Evolutionary conservation across 176 grass and related monocot species (phyloP).

Genomic region (Secale cereale): DNA sequence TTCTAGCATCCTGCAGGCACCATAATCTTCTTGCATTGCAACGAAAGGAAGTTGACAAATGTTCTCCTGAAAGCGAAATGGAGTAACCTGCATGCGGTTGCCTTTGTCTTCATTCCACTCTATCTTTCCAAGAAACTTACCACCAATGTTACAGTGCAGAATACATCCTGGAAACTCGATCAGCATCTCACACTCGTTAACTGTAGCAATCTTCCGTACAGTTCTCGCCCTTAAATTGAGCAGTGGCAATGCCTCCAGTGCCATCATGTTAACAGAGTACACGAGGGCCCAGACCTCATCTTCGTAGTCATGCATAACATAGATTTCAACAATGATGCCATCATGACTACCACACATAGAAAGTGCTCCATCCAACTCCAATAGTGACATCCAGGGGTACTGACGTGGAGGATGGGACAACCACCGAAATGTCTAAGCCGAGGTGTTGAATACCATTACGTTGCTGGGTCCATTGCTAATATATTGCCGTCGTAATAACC

Average conservation of each 20-base stretch:
- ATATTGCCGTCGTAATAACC: background rate
- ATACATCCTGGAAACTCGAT: background rate
- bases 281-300: background rate
- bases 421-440: background rate
- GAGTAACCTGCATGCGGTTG: background rate
- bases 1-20: background rate
- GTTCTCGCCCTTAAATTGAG: background rate
- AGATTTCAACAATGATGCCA: background rate
- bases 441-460: background rate
- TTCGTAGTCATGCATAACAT: background rate
- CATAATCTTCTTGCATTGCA: background rate
- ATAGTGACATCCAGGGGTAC: background rate
- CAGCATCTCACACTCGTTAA: background rate
- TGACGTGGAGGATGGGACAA: background rate
- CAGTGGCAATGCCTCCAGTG: background rate
- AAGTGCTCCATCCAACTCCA: background rate
- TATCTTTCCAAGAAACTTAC: background rate
- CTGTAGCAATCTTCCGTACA: background rate
- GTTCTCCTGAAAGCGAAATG: background rate
- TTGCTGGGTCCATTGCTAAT: background rate
- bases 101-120: background rate
- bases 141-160: background rate
- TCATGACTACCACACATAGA: background rate
- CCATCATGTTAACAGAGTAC: background rate
- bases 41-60: background rate